Base-by-base conservation (phyloP, 768 basidiomycete genomes). In the Cyclocybe cylindracea region DNA sequence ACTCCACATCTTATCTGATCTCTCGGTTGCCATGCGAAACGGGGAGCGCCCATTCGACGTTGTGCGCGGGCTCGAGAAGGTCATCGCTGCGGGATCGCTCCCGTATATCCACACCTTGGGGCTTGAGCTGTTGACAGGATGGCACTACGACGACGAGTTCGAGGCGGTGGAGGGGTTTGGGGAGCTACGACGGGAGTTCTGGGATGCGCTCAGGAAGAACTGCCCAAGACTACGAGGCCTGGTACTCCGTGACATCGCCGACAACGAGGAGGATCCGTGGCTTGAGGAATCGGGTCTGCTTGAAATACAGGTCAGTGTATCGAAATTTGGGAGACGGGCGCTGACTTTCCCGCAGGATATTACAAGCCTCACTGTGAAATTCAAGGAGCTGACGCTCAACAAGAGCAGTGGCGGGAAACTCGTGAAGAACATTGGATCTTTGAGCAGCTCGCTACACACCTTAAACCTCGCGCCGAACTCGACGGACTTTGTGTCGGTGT, bases 211-310 rank as follows among this genome's bases (percentile, higher is more conserved):
- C 4, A 36, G 16, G 24, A 29, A 7, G 7, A 44, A 44, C 11
- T 54, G 48, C 31, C 53, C 53, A 11, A 29, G 38, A 36, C 11
- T 54, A 7, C 19, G 36, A 10, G 37, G n/a, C 8, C 29, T 54
- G 9, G n/a, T 35, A 11, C 29, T 54, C n/a, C 32, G 18, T 11
- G 37, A 39, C 16, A 19, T 54, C 2, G 47, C 44, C 4, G 42
- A 54, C 14, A 29, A 18, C 5, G 24, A 7, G 7, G 14, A 10
- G 1, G 37, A 49, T 44, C 47, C 42, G 6, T 54, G 53, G 53
- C 14, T 54, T 10, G n/a, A 48, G 13, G 38, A 34, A 7, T 39
- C 42, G 18, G 53, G 47, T 2, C 16, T 54, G 3, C 39, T 44
- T 31, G 43, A 54, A 2, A 34, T 54, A 6, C 18, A 48, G 10